Base-by-base conservation (phyloP, 2,329 filamentous ascomycete species). In the Leptographium lundbergii region DNA sequence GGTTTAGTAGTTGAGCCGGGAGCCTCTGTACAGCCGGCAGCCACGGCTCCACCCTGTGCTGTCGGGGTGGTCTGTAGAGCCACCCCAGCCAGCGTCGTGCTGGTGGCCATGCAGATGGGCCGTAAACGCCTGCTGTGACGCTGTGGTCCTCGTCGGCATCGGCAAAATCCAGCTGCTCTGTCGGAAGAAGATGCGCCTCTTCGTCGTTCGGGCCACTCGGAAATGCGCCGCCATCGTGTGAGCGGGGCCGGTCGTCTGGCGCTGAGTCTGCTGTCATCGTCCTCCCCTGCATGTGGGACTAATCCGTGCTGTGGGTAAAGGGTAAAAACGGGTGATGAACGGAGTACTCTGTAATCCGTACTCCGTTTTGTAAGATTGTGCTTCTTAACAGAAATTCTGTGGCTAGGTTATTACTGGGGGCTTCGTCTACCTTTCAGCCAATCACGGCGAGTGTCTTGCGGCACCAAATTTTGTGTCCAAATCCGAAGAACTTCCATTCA, bases 1-100 rank as follows among this genome's bases (percentile, higher is more conserved):
- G 77, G 63, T 89, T 80, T 60, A 90, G 68, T 47, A 89, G 71
- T 51, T 73, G 72, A 61, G 88, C 74, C 1, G 88, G 89, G 34
- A 81, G 81, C 62, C 82, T 78, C 69, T 94, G 89, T 14, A 90
- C 69, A 14, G 67, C 67, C 2, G 88, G 86, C 57, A 91, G 81
- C 58, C 88, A 62, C 0, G 84, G 82, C 52, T 19, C 19, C 39
- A 42, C 39, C 2, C 13, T 42, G 39, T 42, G 6, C 14, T 42
- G 39, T 19, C 19, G 39, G 39, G 39, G 39, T 17, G 39, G 3
- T 19, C 39, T 19, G 39, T 4, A 42, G 3, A 42, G 39, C 39
- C 39, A 19, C 19, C 39, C 11, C 14, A 19, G 14, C 39, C 39
- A 42, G 14, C 39, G 39, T 7, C 5, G 39, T 7, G 2, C 19